Conservation (phyloP, 768 basidiomycete species). For the Hypsizygus marmoreus region DNA sequence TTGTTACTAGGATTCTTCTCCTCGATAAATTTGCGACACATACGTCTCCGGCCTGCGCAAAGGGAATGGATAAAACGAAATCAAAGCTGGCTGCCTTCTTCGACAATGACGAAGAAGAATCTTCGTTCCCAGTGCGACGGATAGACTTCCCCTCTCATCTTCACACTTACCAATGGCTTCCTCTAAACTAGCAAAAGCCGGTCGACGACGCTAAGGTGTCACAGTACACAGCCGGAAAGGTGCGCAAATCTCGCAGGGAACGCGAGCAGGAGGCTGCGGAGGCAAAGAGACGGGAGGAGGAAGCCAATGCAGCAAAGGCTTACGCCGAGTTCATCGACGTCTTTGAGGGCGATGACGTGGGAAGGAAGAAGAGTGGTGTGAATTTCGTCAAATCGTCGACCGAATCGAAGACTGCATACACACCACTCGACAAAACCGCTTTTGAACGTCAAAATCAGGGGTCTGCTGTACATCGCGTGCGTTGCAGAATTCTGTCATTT, state of each 20-base stretch:
- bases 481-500: conserved; percentile 1
- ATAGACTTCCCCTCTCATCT: conserved; percentile 59
- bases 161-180: conserved; percentile 63
- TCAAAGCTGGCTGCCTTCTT: conserved; percentile 79
- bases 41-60: not conserved
- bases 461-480: conserved; percentile 14
- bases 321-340: conserved; percentile 85
- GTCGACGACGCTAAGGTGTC: conserved; percentile 85
- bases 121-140: conserved; percentile 91
- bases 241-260: conserved; percentile 88
- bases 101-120: conserved; percentile 81
- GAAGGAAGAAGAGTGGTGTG: conserved; percentile 49
- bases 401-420: conserved; percentile 51
- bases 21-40: not conserved
- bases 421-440: conserved; percentile 34
- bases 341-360: conserved; percentile 72
- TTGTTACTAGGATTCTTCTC: not conserved
- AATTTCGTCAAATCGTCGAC: conserved; percentile 64
- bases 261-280: conserved; percentile 93
- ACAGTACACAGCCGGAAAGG: conserved; percentile 83
- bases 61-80: conserved; percentile 66
- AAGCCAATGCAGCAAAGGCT: conserved; percentile 74
- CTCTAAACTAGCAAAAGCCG: conserved; percentile 72
- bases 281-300: conserved; percentile 83
- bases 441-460: conserved; percentile 21